These are phyloP conservation scores for Calocybe gangraenosa DNA, from an alignment of 768 basidiomycete genomes.

Conservation along the genomic window DNA sequence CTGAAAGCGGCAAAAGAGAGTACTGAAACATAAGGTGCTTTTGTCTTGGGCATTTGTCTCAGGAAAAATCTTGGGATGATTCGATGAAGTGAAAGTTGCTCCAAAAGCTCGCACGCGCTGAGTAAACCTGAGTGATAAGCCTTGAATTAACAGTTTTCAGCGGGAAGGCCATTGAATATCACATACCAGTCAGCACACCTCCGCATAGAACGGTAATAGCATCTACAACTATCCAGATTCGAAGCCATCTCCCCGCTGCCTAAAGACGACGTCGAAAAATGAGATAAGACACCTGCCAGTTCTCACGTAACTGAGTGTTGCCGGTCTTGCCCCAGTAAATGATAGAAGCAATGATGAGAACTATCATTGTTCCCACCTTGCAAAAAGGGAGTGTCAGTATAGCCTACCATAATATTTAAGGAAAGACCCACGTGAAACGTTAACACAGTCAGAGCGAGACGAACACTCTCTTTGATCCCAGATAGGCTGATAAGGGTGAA, in stretches of 20 bases:
- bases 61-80: constrained; percentile 55
- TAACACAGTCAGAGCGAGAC: constrained; percentile 54
- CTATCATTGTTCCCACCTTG: constrained; percentile 56
- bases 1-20: constrained; percentile 46
- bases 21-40: constrained; percentile 49
- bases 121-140: constrained; percentile 46
- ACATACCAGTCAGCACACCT: constrained; percentile 61
- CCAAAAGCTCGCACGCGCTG: constrained; percentile 54
- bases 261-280: too few relatives aligned
- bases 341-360: constrained; percentile 44
- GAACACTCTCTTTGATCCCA: constrained; percentile 60
- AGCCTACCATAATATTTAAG: background rate
- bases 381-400: constrained; percentile 1
- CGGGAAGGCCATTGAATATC: background rate
- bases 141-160: too few relatives aligned
- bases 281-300: constrained; percentile 59
- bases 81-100: constrained; percentile 54
- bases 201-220: constrained; percentile 70
- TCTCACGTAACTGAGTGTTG: constrained; percentile 40
- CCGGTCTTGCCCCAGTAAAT: constrained; percentile 53
- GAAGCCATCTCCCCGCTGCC: constrained; percentile 59
- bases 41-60: constrained; percentile 41
- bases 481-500: constrained; percentile 53
- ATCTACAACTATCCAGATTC: constrained; percentile 60
- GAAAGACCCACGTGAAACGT: constrained; percentile 48